These are phyloP conservation scores for Lecanicillium sp. DNA, from an alignment of 2,329 filamentous ascomycete species.

Conservation along the genomic window DNA sequence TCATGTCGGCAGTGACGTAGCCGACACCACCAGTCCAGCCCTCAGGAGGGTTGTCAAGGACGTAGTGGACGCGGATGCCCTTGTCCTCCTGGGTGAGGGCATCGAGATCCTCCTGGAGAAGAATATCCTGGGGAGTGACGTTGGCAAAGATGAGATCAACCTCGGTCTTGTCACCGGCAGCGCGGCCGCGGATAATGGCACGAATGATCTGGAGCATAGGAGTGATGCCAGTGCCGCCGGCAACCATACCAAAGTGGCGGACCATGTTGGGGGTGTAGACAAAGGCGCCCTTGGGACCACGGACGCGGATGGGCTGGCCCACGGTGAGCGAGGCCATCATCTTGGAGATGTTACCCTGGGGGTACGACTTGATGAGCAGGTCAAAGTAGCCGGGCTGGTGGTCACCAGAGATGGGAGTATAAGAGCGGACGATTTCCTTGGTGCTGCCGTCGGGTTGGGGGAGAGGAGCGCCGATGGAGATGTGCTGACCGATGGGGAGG, in stretches of 20 bases:
- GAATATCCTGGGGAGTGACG: constrained; percentile 84
- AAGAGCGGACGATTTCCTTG: constrained; percentile 84
- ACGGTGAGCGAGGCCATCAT: constrained; percentile 76
- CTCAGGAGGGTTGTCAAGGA: constrained; percentile 90
- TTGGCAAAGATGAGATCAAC: constrained; percentile 97
- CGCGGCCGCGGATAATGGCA: constrained; percentile 75
- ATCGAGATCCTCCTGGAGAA: constrained; percentile 89
- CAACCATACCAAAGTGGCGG: constrained; percentile 94
- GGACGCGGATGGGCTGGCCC: constrained; percentile 82
- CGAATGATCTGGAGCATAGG: constrained; percentile 96
- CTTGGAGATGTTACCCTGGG: constrained; percentile 94
- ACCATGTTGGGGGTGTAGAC: constrained; percentile 97
- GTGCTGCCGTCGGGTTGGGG: constrained; percentile 57
- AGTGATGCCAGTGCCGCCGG: constrained; percentile 94
- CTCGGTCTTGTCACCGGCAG: constrained; percentile 74
- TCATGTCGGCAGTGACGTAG: constrained; percentile 93
- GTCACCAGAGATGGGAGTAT: constrained; percentile 87
- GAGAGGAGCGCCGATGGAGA: constrained; percentile 81
- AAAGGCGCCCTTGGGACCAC: constrained; percentile 94
- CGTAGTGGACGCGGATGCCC: constrained; percentile 84
- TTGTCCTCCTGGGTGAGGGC: constrained; percentile 66
- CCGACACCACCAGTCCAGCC: constrained; percentile 88
- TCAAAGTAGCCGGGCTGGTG: constrained; percentile 88
- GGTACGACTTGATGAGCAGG: constrained; percentile 96
- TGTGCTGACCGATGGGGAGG: constrained; percentile 97